phyloP scores from a whole-genome alignment of 164 flowering plant species.

The Piper longum region DNA sequence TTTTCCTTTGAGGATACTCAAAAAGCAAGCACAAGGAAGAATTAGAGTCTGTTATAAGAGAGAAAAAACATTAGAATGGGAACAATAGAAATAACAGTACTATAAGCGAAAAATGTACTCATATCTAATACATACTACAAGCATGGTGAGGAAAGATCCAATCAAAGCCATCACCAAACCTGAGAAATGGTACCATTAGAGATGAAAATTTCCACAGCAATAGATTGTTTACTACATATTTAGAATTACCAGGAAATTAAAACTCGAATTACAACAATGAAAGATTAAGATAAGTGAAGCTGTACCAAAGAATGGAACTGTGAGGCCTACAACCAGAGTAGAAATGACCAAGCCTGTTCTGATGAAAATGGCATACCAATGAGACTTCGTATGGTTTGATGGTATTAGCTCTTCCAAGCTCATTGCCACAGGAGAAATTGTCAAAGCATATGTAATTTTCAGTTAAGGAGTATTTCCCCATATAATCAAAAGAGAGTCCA shows the following conservation, averaged over 20 bases:
- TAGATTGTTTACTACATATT: not conserved
- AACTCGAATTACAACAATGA: too few relatives aligned
- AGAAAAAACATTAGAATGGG: not conserved
- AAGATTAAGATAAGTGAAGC: not conserved
- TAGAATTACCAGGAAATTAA: too few relatives aligned
- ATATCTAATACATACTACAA: slow-evolving; percentile 50
- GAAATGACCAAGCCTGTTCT: slow-evolving; percentile 77
- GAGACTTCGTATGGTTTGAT: slow-evolving; percentile 42
- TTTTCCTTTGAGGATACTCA: slow-evolving; percentile 69
- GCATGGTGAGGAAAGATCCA: slow-evolving; percentile 92
- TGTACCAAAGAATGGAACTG: slow-evolving; percentile 84
- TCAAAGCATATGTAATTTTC: slow-evolving; percentile 63
- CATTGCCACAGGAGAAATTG: slow-evolving; percentile 85
- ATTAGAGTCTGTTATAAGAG: slow-evolving; percentile 53
- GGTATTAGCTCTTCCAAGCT: slow-evolving; percentile 92
- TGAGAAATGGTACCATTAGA: slow-evolving; percentile 8
- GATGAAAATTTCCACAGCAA: not conserved
- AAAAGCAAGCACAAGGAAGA: slow-evolving; percentile 77
- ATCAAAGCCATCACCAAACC: slow-evolving; percentile 86
- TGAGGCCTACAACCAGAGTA: slow-evolving; percentile 60
- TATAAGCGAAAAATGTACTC: not conserved
- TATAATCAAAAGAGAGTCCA: not conserved
- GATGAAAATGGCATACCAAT: slow-evolving; percentile 52
- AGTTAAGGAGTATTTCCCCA: slow-evolving; percentile 28
- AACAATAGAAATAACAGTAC: not conserved